Conservation (phyloP, 441 rosid species). For the Adansonia rubrostipa region DNA sequence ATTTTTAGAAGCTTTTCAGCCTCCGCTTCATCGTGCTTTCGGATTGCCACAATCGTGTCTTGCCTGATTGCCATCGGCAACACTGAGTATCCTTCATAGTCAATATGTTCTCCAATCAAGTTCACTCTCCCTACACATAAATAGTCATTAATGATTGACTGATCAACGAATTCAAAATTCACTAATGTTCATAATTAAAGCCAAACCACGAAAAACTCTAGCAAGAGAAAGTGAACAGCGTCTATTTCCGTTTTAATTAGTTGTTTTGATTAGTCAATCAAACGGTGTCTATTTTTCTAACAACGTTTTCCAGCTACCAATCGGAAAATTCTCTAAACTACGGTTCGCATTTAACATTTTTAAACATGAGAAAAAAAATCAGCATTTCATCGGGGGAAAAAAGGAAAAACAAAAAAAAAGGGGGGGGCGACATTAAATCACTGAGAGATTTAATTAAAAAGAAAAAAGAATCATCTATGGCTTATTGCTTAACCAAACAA, state of each 20-base stretch:
- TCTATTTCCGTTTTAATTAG: not conserved
- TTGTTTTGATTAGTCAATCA: not conserved
- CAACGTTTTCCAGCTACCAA: not conserved
- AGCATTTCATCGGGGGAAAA: not conserved
- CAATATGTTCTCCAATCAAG: constrained; percentile 97
- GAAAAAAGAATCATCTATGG: not conserved
- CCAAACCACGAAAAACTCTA: not conserved
- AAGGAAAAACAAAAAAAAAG: not conserved
- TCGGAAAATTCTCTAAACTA: not conserved
- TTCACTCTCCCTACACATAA: constrained; percentile 71
- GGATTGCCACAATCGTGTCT: constrained; percentile 82
- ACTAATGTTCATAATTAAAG: not conserved
- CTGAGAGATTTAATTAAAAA: not conserved
- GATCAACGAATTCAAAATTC: not conserved
- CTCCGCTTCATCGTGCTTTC: constrained; percentile 54
- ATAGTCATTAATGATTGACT: not conserved
- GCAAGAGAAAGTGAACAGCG: not conserved
- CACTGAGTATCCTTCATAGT: constrained; percentile 97
- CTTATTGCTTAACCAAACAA: constrained; percentile 1
- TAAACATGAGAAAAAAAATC: not conserved
- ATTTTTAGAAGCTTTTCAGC: constrained; percentile 59
- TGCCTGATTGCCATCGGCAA: constrained; percentile 97
- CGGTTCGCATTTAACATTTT: not conserved
- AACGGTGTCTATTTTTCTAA: not conserved
- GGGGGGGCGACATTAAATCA: not conserved